Percentiles rank a stretch among this genome's conserved stretches.
phyloP scores from a whole-genome alignment of 108 stramenopile species.

The Skeletonema potamos region DNA sequence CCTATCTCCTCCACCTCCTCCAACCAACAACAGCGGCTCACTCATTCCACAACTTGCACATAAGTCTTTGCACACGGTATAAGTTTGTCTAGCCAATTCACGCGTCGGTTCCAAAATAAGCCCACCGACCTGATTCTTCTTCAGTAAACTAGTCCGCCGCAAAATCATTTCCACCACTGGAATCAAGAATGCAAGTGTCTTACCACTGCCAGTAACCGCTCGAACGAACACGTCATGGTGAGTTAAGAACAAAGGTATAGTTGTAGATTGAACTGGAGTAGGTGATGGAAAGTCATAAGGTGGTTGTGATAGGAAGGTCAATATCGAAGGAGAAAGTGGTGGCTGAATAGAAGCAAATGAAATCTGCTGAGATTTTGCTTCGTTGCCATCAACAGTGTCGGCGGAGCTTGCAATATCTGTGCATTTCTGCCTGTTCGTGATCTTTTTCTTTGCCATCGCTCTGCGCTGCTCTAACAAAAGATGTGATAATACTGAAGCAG shows the following conservation, averaged over 20 bases:
- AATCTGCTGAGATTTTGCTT: not conserved
- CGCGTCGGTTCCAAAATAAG: constrained; percentile 93
- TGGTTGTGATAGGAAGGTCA: constrained; percentile 55
- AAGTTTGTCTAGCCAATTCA: constrained; percentile 94
- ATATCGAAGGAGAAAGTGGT: constrained; percentile 57
- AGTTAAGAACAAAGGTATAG: constrained; percentile 93
- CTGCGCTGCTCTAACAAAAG: no score
- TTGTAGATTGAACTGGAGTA: constrained; percentile 93
- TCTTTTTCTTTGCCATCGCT: no score
- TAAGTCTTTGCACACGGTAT: constrained; percentile 64
- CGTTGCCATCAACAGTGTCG: no score
- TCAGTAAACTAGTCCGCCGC: constrained; percentile 48
- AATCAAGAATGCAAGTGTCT: constrained; percentile 97
- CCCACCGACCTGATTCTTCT: constrained; percentile 67
- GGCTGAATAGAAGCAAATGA: constrained; percentile 35
- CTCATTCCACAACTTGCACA: constrained; percentile 50
- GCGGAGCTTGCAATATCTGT: no score
- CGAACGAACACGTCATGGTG: constrained; percentile 98
- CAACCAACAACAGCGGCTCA: constrained; percentile 74
- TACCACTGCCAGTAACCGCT: constrained; percentile 96
- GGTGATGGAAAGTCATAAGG: constrained; percentile 69
- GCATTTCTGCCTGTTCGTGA: no score
- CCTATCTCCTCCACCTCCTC: constrained; percentile 51
- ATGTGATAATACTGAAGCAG: no score
- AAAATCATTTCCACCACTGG: constrained; percentile 92